Conservation (phyloP, 495 filamentous ascomycete genomes). For the Chaetomidium leptoderma region DNA sequence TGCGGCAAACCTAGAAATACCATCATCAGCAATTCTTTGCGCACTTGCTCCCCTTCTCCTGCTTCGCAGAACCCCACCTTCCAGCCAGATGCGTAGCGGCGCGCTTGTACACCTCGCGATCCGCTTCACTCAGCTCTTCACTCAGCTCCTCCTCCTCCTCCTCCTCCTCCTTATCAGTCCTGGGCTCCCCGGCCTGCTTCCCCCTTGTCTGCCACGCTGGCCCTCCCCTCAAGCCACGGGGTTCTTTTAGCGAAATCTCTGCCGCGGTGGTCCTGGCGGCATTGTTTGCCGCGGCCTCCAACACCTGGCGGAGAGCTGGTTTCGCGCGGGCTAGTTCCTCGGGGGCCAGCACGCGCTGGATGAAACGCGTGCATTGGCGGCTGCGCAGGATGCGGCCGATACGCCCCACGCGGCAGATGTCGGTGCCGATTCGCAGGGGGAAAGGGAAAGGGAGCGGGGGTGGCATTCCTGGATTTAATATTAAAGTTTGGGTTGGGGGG, state of each 20-base stretch:
- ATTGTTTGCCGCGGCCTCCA: neutral
- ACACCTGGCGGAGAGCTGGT: conserved; percentile 3
- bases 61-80: conserved; percentile 34
- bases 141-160: neutral
- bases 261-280: no score
- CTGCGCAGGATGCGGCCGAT: conserved; percentile 32
- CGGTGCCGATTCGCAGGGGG: conserved; percentile 50
- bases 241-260: no score
- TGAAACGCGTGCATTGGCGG: conserved; percentile 28
- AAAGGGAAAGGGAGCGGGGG: conserved; percentile 41
- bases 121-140: no score
- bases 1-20: conserved; percentile 49
- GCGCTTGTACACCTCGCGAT: neutral
- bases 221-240: no score
- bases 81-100: conserved; percentile 45
- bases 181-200: neutral
- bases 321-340: conserved; percentile 30
- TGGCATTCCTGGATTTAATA: neutral
- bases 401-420: conserved; percentile 50
- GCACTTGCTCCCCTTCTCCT: neutral
- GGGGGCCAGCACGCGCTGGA: conserved; percentile 38
- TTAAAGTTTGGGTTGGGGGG: no score
- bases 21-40: neutral
- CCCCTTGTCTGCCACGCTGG: neutral
- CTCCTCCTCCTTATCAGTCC: neutral